phyloP scores from a whole-genome alignment of 441 rosid genomes.

The Flueggea neowawraea region DNA sequence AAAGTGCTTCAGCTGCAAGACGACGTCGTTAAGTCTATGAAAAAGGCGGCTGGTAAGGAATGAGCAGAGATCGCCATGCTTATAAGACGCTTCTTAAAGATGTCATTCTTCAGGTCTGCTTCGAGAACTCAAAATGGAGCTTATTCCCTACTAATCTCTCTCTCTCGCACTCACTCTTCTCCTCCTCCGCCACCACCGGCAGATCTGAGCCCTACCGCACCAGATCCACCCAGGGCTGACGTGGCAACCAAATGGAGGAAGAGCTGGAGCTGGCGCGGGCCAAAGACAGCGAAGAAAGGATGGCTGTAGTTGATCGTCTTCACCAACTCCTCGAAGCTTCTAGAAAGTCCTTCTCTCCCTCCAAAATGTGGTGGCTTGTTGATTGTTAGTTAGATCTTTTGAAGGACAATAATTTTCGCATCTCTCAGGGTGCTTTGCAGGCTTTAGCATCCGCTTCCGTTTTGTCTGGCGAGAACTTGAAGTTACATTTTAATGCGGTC shows the following conservation, averaged over 20 bases:
- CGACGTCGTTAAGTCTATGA: constrained; percentile 86
- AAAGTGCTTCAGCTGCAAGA: constrained; percentile 94
- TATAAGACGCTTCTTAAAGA: constrained; percentile 66
- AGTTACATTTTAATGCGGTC: constrained; percentile 91
- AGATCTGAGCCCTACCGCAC: constrained; percentile 23
- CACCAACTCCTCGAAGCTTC: constrained; percentile 92
- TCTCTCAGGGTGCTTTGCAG: constrained; percentile 94
- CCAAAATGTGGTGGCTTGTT: constrained; percentile 82
- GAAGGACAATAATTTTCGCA: constrained; percentile 88
- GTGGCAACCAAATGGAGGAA: constrained; percentile 60
- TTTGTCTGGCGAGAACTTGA: constrained; percentile 94
- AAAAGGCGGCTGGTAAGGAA: constrained; percentile 72
- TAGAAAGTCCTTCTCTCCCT: constrained; percentile 62
- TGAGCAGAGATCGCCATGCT: constrained; percentile 52
- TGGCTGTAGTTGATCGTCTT: constrained; percentile 97
- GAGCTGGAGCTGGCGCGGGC: constrained; percentile 96
- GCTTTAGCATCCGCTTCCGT: constrained; percentile 99
- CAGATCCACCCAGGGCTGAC: constrained; percentile 17
- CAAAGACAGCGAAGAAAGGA: constrained; percentile 96
- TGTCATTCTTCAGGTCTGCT: constrained; percentile 15
- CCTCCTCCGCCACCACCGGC: not conserved
- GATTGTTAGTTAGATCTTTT: constrained; percentile 98
- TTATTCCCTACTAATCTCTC: no score
- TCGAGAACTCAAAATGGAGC: no score
- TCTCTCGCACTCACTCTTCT: not conserved